Evolutionary conservation across 345 rosid species (phyloP), one percentile per base, ranked within the genome.

Genomic region (Gossypium anomalum): DNA sequence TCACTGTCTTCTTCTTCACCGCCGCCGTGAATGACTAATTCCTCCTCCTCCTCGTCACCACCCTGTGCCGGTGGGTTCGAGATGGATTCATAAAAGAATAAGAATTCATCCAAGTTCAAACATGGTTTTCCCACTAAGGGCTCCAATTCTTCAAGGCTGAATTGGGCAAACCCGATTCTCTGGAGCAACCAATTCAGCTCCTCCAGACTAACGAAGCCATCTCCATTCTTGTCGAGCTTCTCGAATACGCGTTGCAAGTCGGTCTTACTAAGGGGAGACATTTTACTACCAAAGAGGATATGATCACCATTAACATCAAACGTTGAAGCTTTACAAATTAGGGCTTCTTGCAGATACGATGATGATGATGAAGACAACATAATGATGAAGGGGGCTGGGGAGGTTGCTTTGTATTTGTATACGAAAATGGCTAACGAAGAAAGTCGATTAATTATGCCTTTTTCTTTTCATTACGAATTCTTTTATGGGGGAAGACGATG

Each of bases 151-250:
- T 86, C 79, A 1, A 61, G 75, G 78, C 80, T 71, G n/a, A 67
- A 74, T 47, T 68, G 75, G 56, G 83, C 67, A 2, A 14, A 20
- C 5, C 87, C 87, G 34, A 88, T 85, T 63, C 82, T 78, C 49
- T 86, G 87, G 1, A 93, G 87, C 66, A 90, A 87, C 97, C 97
- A 85, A 23, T 75, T 85, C 0, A 93, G 89, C 85, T 93, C 98
- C 71, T 81, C 93, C 9, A 89, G 66, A 47, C 89, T 84, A 7
- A 93, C 83, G 2, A 81, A 77, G 2, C 88, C 93, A 38, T 93
- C 97, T 4, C 86, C 81, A 81, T 90, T 89, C 77, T 80, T 89
- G 89, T 93, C 96, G 5, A 93, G 85, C 67, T 79, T 78, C 48
- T 82, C 76, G 82, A 93, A 93, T 47, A 90, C 88, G 78, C 90